phyloP scores from a whole-genome alignment of 345 rosid species.

The Geranium rotundifolium region DNA sequence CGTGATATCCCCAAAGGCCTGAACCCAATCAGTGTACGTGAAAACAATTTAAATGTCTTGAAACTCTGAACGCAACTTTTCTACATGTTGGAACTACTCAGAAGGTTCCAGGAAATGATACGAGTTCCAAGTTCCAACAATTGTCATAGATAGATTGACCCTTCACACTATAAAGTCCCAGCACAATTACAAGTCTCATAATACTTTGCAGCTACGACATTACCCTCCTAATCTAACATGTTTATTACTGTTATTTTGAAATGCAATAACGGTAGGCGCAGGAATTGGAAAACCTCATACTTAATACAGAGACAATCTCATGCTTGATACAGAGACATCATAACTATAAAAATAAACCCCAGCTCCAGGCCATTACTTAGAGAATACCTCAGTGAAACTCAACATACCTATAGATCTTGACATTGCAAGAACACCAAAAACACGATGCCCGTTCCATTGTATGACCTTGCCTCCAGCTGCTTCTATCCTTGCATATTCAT shows the following conservation, averaged over 20 bases:
- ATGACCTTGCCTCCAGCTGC: conserved; percentile 97
- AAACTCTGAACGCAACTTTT: not conserved
- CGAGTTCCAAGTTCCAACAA: not conserved
- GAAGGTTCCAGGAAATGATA: not conserved
- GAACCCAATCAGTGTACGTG: too few species aligned
- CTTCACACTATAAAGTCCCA: not conserved
- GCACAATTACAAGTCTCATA: not conserved
- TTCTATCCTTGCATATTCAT: conserved; percentile 89
- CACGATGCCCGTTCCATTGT: conserved; percentile 95
- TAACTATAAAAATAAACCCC: too few species aligned
- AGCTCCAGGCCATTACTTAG: too few species aligned
- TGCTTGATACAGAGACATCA: too few species aligned
- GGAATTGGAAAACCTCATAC: too few species aligned
- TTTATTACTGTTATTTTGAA: too few species aligned
- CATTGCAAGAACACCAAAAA: conserved; percentile 96
- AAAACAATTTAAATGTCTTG: too few species aligned
- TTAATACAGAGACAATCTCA: too few species aligned
- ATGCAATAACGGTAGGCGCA: not conserved
- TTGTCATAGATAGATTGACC: not conserved
- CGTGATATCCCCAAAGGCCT: not conserved
- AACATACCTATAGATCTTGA: conserved; percentile 86
- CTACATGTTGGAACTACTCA: too few species aligned
- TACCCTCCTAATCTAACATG: too few species aligned
- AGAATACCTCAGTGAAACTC: not conserved
- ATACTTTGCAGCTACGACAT: too few species aligned